Base-by-base conservation (phyloP, 495 filamentous ascomycete species). In the Neurospora sp. region DNA sequence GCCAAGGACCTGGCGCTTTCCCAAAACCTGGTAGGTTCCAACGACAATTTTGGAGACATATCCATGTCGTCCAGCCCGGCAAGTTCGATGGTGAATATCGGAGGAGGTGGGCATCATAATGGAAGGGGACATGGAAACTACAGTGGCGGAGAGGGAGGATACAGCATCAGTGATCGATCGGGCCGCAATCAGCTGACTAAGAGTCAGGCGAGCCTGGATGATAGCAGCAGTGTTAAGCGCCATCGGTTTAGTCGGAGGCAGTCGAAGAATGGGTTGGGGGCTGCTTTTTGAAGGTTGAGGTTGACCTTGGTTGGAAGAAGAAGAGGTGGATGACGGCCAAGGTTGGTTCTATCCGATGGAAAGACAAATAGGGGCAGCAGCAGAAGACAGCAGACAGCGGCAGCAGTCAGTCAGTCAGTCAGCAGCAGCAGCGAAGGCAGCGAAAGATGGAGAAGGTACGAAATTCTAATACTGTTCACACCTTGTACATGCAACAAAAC, bases 181-280 rank as follows among this genome's bases (percentile, higher is more conserved):
- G 83, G 85, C 8, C 83, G 87, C 69, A 85, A 84, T 71, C 84
- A 86, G 71, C 76, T 87, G 11, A 86, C 76, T 42, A 88, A 87
- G 78, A 87, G 85, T 77, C 85, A 88, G 72, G 85, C 82, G 40
- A 88, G 86, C 76, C 71, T 88, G 39, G 83, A 86, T 42, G 90
- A 93, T 42, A 87, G 86, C 20, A 77, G 86, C 18, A 76, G 76
- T 42, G 78, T 81, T 37, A 65, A 86, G 76, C 87, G 89, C 70
- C 93, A 96, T 80, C 86, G 94, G 41, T 98, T 98, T 81, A 95
- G 92, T 80, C 93, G 93, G 79, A 86, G 94, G 73, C 92, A 96
- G 82, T 94, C 91, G 9, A 97, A 96, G 83, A 96, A 91, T 78
- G 94, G 94, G 22, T 85, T 97, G 37, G 92, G 93, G 14, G 91